Percentiles rank a stretch among this genome's conserved stretches.
Evolutionary conservation across 352 stramenopile species (phyloP).

Genomic region (Peronospora farinosa): DNA sequence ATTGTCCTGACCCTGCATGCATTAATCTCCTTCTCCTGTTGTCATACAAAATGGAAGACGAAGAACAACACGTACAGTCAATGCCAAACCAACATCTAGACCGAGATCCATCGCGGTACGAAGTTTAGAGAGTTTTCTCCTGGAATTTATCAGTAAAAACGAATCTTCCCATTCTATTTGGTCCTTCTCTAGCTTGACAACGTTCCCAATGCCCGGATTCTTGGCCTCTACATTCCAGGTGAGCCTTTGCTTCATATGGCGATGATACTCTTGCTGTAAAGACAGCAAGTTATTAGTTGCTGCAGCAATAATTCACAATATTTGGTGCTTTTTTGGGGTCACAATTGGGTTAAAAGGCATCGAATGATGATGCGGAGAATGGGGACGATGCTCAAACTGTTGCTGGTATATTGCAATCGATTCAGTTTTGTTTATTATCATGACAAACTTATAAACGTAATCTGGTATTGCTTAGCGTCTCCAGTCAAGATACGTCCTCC

Average conservation of each 20-base stretch:
- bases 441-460: background rate
- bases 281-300: background rate
- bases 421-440: background rate
- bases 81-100: conserved; percentile 51
- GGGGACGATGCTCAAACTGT: conserved; percentile 2
- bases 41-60: conserved; percentile 15
- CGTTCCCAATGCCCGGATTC: conserved; percentile 57
- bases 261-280: background rate
- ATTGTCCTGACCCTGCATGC: too few relatives aligned
- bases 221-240: conserved; percentile 50
- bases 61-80: conserved; percentile 30
- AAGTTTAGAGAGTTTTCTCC: too few relatives aligned
- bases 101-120: conserved; percentile 45
- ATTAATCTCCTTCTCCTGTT: background rate
- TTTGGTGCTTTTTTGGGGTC: background rate
- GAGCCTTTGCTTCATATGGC: background rate
- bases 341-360: conserved; percentile 15
- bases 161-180: background rate
- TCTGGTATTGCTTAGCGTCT: conserved; percentile 13
- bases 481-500: conserved; percentile 29
- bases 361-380: conserved; percentile 5
- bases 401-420: conserved; percentile 15
- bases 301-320: background rate
- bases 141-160: too few relatives aligned
- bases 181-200: conserved; percentile 41